Evolutionary conservation across 768 basidiomycete species (phyloP), one percentile per base, ranked within the genome.

Genomic region (Guyanaporus albipodus): DNA sequence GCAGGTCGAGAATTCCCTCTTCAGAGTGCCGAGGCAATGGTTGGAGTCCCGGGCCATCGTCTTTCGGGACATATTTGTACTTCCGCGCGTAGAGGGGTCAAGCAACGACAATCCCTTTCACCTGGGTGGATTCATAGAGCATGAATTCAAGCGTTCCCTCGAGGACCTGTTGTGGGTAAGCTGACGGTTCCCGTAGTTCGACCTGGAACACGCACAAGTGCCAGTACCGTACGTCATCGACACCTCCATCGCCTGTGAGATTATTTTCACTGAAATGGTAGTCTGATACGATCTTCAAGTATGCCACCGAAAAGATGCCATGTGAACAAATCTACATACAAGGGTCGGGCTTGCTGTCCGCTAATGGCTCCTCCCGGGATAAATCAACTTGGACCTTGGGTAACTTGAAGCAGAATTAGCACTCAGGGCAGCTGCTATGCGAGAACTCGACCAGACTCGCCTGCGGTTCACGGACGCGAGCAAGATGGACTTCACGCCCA

Each of bases 321-420:
- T 62, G 50, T 45, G 12, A 15, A 8, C 26, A 27, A 10, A 23
- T 48, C 10, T 0, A 3, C 35, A 60, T 38, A 46, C 7, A 28
- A 67, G 63, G 41, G 55, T 73, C 27, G 42, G 40, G 4, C 54
- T 73, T 3, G 67, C 67, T 2, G 51, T 56, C 10, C 49, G 60
- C 29, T 63, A 63, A 4, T 74, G 73, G 70, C 53, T 70, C 6
- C 31, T 67, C 46, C 55, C 9, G 68, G 66, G 18, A 55, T 69
- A 24, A 38, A 50, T 8, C 52, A 57, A 37, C 33, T 60, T 7
- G 57, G 60, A 63, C 27, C 37, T 53, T 3, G 35, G 21, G 21
- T 6, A 46, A 22, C 53, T 58, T 18, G 55, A 55, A n/a, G 11
- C 50, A 27, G 58, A 61, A 10, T 31, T 45, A 18, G 26, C 37